Percentiles rank a stretch among this genome's conserved stretches.
These are phyloP conservation scores for Cenchrus purpureus DNA, from an alignment of 176 grass and related monocot species.

Conservation along the genomic window DNA sequence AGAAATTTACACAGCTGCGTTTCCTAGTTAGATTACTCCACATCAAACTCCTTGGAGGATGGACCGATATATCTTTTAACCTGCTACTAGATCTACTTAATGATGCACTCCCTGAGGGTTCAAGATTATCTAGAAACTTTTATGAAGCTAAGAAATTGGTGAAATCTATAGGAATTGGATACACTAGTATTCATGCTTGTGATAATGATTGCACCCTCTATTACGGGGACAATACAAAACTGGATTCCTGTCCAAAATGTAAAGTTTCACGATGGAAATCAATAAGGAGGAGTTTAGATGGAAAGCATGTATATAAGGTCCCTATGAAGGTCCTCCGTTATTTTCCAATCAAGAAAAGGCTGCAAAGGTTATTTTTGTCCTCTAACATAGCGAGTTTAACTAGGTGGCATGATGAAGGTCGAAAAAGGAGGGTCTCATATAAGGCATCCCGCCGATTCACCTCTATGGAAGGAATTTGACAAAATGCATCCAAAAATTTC, in stretches of 20 bases:
- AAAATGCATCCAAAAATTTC: background rate
- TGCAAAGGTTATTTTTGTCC: background rate
- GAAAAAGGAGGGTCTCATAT: background rate
- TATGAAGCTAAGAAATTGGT: too few relatives aligned
- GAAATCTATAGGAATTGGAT: background rate
- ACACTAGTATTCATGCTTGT: background rate
- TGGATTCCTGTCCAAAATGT: background rate
- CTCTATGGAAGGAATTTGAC: conserved; percentile 14
- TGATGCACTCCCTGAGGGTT: too few relatives aligned
- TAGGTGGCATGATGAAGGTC: background rate
- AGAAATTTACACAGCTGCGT: too few relatives aligned
- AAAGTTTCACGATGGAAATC: background rate
- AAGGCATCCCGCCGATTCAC: background rate
- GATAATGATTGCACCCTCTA: background rate
- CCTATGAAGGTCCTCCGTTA: conserved; percentile 11
- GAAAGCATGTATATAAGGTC: background rate
- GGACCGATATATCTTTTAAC: too few relatives aligned
- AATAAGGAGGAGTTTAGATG: background rate
- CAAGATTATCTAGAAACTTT: too few relatives aligned
- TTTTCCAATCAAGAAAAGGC: background rate
- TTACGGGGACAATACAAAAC: background rate
- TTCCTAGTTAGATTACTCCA: too few relatives aligned
- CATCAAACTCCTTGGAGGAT: too few relatives aligned
- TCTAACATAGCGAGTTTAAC: background rate
- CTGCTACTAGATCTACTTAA: too few relatives aligned